phyloP scores from a whole-genome alignment of 2,329 filamentous ascomycete species.

The Fusarium proliferatum region DNA sequence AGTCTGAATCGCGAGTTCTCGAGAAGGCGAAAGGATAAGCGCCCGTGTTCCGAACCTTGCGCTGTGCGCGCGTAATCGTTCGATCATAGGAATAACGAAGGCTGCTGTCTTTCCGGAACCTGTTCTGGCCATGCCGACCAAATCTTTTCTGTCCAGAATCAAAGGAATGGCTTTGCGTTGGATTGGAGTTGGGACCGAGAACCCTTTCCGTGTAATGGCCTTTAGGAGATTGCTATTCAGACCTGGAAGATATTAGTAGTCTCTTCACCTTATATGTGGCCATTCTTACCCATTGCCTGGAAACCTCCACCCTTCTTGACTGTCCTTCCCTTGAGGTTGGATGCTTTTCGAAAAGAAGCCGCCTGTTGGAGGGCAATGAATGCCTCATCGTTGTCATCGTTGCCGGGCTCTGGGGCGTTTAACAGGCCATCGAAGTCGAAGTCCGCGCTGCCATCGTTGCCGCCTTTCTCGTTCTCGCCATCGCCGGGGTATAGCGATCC shows the following conservation, averaged over 20 bases:
- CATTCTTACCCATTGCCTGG: slow-evolving; percentile 82
- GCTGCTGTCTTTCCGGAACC: slow-evolving; percentile 98
- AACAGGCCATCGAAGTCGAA: slow-evolving; percentile 72
- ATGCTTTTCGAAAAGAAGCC: slow-evolving; percentile 85
- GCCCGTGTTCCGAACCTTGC: slow-evolving; percentile 86
- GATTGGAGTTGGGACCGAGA: slow-evolving; percentile 95
- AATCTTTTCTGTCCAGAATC: slow-evolving; percentile 88
- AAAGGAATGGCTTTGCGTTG: slow-evolving; percentile 96
- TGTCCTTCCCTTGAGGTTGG: slow-evolving; percentile 83
- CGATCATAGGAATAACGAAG: slow-evolving; percentile 98
- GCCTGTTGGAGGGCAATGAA: slow-evolving; percentile 92
- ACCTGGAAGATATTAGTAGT: slow-evolving; percentile 56
- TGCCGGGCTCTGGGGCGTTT: slow-evolving; percentile 57
- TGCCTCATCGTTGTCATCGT: slow-evolving; percentile 79
- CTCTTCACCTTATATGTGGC: neutral
- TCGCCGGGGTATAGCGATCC: slow-evolving; percentile 77
- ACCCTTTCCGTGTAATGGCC: slow-evolving; percentile 93
- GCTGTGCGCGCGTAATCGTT: slow-evolving; percentile 89
- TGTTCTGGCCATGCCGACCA: slow-evolving; percentile 99
- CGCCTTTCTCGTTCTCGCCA: slow-evolving; percentile 59
- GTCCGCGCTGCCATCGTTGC: slow-evolving; percentile 52
- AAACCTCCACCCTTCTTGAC: slow-evolving; percentile 98
- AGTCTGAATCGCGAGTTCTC: slow-evolving; percentile 94
- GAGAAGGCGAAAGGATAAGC: slow-evolving; percentile 89
- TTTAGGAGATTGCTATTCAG: slow-evolving; percentile 86